Evolutionary conservation across 2,329 filamentous ascomycete genomes (phyloP).

Genomic region (Tolypocladium tropicale): DNA sequence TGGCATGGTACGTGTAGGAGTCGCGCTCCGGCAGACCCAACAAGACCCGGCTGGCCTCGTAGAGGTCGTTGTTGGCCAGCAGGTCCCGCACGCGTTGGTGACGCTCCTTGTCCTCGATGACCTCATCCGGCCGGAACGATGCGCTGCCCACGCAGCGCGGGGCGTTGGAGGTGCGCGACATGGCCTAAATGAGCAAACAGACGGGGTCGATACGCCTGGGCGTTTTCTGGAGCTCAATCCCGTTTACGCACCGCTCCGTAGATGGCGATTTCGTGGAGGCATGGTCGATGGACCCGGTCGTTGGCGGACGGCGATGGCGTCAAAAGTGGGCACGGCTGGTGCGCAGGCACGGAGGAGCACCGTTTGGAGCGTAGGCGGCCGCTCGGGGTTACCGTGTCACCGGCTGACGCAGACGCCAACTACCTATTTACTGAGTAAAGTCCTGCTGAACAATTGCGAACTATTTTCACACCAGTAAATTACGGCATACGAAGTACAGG

Average conservation of each 20-base stretch:
- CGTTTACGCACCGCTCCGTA: neutral
- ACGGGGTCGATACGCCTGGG: neutral
- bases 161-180: conserved; percentile 18
- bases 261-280: neutral
- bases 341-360: neutral
- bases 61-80: conserved; percentile 33
- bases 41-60: conserved; percentile 31
- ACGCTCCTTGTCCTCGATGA: conserved; percentile 26
- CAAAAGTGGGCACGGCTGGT: neutral
- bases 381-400: too few relatives aligned
- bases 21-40: conserved; percentile 34
- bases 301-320: neutral
- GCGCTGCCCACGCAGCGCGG: conserved; percentile 33
- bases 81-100: conserved; percentile 25
- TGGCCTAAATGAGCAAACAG: too few relatives aligned
- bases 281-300: neutral
- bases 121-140: conserved; percentile 30
- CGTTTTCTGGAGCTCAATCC: neutral
- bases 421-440: too few relatives aligned
- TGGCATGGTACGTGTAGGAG: conserved; percentile 40
- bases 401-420: too few relatives aligned
- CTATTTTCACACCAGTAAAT: too few relatives aligned
- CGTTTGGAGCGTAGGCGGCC: too few relatives aligned
- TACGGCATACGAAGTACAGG: neutral
- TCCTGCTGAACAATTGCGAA: too few relatives aligned